Percentiles rank a stretch among this genome's conserved stretches.
phyloP scores from a whole-genome alignment of 768 basidiomycete genomes.

The Ephemerocybe angulata region DNA sequence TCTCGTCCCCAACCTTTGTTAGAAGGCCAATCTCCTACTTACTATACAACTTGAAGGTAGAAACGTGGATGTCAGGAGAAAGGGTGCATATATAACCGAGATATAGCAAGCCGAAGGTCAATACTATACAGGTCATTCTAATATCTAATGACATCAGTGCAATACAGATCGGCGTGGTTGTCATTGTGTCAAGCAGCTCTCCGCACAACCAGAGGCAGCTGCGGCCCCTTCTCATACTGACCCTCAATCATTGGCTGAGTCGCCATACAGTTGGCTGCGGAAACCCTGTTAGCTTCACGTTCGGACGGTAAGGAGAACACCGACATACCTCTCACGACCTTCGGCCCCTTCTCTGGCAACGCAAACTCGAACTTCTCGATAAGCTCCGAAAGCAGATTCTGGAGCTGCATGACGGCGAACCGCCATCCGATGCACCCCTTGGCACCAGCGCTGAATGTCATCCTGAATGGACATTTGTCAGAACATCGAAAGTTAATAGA shows the following conservation, averaged over 20 bases:
- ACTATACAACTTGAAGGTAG: no score
- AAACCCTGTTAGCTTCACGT: background rate
- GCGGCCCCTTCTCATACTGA: background rate
- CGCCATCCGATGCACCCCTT: slow-evolving; percentile 1
- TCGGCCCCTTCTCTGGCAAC: background rate
- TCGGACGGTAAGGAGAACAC: background rate
- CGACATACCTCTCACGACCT: background rate
- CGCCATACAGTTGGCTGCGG: background rate
- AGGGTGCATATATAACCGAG: no score
- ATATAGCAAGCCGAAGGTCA: no score
- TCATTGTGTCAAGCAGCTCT: background rate
- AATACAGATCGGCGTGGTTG: no score
- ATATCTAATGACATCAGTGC: no score
- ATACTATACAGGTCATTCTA: no score
- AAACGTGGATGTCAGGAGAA: no score
- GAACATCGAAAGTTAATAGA: background rate
- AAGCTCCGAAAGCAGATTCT: background rate
- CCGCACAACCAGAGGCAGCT: background rate
- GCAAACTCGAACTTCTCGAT: background rate
- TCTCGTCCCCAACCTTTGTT: no score
- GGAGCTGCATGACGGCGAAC: background rate
- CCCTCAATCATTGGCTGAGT: background rate
- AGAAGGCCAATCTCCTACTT: no score
- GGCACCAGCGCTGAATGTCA: background rate
- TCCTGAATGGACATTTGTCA: background rate